These are phyloP conservation scores for Saussurea involucrata DNA, from an alignment of 129 eudicot genomes.

Conservation along the genomic window DNA sequence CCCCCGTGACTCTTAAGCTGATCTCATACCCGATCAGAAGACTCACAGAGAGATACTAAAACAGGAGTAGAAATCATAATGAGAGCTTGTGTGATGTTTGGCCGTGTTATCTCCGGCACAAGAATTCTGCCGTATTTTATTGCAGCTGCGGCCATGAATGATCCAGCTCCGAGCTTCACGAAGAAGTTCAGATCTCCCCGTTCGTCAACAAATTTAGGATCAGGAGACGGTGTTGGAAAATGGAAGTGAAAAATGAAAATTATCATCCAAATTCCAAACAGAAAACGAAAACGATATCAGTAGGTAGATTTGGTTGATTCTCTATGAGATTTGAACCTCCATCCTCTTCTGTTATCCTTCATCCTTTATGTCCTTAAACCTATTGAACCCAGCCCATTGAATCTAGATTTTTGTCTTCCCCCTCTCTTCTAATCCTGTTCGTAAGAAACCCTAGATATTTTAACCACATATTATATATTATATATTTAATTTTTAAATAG, in stretches of 20 bases:
- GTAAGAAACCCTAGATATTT: too few relatives aligned
- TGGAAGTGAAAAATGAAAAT: too few relatives aligned
- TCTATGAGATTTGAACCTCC: background rate
- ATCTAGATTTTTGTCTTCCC: too few relatives aligned
- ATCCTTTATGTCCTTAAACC: background rate
- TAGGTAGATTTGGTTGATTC: background rate
- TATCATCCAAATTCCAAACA: background rate
- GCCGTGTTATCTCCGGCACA: constrained; percentile 64
- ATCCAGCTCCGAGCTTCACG: constrained; percentile 54
- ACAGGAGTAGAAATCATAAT: constrained; percentile 56
- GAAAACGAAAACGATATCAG: background rate
- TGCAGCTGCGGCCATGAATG: constrained; percentile 54
- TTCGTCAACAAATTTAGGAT: background rate
- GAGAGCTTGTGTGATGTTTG: constrained; percentile 56
- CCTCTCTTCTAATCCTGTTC: too few relatives aligned
- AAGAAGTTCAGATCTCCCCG: constrained; percentile 58
- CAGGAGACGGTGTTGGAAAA: too few relatives aligned
- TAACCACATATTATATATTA: too few relatives aligned
- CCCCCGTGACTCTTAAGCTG: too few relatives aligned
- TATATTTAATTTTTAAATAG: too few relatives aligned
- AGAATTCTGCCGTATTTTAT: constrained; percentile 64
- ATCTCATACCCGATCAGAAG: too few relatives aligned
- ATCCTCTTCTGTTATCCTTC: background rate
- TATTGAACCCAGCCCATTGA: too few relatives aligned
- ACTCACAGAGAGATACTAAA: constrained; percentile 42